Conservation (phyloP, 2,329 filamentous ascomycete genomes). For the Fusarium metavorans region DNA sequence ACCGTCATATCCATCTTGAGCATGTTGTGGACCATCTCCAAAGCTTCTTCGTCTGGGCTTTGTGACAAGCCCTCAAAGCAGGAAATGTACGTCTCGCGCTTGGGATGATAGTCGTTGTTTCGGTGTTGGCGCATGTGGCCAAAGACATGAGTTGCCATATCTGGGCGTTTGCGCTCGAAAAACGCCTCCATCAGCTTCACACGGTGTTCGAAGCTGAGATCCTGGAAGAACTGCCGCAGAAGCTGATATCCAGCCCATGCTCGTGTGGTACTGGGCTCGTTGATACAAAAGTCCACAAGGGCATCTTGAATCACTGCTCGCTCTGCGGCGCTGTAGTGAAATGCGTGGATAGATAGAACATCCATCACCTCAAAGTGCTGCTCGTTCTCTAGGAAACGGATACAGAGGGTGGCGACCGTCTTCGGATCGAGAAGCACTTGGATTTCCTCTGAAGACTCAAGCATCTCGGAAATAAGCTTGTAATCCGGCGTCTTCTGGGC, state of each 20-base stretch:
- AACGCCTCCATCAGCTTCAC: conserved; percentile 84
- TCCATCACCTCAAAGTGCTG: conserved; percentile 85
- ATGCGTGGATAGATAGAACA: conserved; percentile 80
- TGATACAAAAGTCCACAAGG: conserved; percentile 76
- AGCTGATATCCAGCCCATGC: conserved; percentile 76
- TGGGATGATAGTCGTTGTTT: conserved; percentile 73
- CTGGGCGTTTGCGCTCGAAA: conserved; percentile 79
- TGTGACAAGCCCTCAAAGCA: conserved; percentile 81
- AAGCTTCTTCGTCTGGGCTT: conserved; percentile 65
- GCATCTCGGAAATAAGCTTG: conserved; percentile 77
- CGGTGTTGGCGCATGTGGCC: conserved; percentile 91
- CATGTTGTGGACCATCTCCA: conserved; percentile 89
- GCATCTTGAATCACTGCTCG: conserved; percentile 74
- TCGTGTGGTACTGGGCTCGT: conserved; percentile 72
- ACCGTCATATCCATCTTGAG: conserved; percentile 91
- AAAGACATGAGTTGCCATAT: conserved; percentile 90
- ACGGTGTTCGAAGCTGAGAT: conserved; percentile 74
- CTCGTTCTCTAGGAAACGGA: conserved; percentile 79
- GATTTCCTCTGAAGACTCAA: conserved; percentile 78
- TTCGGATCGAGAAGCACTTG: conserved; percentile 77
- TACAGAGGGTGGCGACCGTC: conserved; percentile 79
- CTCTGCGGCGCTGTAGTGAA: conserved; percentile 77
- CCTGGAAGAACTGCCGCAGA: conserved; percentile 73
- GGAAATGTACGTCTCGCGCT: conserved; percentile 78
- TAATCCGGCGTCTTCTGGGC: conserved; percentile 71